phyloP scores from a whole-genome alignment of 306 rosid species.

The Carpinus fangiana region DNA sequence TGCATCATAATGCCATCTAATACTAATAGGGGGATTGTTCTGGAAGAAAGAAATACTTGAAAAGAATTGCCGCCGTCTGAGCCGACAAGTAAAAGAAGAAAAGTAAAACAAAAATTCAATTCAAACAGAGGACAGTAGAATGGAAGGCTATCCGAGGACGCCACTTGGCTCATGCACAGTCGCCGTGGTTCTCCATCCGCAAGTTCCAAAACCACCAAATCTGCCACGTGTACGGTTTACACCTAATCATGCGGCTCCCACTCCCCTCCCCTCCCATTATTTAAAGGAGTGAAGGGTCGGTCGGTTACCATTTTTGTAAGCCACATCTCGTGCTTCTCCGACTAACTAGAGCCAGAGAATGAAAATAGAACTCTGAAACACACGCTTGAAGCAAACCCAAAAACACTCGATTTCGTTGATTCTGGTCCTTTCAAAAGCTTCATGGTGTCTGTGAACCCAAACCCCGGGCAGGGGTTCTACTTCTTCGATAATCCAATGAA shows the following conservation, averaged over 20 bases:
- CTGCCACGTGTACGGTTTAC: neutral
- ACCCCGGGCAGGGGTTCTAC: constrained; percentile 61
- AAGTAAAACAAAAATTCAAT: no score
- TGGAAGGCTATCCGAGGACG: neutral
- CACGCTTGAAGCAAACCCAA: neutral
- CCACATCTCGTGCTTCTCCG: constrained; percentile 20
- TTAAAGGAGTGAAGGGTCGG: neutral
- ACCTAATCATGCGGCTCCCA: neutral
- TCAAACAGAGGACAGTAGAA: no score
- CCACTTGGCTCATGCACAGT: neutral
- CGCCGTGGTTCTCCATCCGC: neutral
- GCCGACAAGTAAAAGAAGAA: no score
- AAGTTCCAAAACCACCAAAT: neutral
- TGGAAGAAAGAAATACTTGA: no score
- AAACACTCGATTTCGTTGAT: neutral
- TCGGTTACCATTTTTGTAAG: neutral
- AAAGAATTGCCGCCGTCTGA: no score
- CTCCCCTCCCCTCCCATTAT: neutral
- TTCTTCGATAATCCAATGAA: constrained; percentile 55
- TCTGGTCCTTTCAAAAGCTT: neutral
- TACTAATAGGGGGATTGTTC: no score
- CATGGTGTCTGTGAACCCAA: constrained; percentile 74
- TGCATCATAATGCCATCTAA: no score
- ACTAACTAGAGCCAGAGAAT: neutral
- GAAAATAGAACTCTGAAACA: neutral